Conservation (phyloP, 2,329 filamentous ascomycete species). For the Penicillium sp. region DNA sequence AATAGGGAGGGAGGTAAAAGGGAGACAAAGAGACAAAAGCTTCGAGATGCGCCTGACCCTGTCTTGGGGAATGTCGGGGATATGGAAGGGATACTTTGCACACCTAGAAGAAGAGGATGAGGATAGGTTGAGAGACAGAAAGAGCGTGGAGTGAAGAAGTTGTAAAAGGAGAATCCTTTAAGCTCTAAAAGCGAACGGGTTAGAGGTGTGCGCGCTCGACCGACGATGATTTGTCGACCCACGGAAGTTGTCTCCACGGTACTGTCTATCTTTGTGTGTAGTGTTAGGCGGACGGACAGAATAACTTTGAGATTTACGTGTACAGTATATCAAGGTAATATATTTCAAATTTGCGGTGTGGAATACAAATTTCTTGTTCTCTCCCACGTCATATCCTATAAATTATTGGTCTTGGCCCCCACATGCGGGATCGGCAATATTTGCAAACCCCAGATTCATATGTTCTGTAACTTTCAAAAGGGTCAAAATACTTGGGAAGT, state of each 20-base stretch:
- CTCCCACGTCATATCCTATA: background rate
- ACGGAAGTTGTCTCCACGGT: conserved; percentile 5
- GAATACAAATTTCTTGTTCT: background rate
- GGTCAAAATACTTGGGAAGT: no score
- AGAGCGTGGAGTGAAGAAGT: background rate
- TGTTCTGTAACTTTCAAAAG: background rate
- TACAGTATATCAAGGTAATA: no score
- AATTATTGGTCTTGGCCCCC: background rate
- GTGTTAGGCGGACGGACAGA: no score
- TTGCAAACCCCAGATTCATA: background rate
- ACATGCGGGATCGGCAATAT: conserved; percentile 1
- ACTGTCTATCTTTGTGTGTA: no score
- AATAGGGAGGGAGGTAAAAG: conserved; percentile 1
- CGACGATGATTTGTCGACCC: conserved; percentile 26
- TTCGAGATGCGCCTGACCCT: conserved; percentile 12
- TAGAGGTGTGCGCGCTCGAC: conserved; percentile 17
- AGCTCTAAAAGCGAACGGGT: conserved; percentile 6
- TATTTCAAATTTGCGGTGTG: conserved; percentile 1
- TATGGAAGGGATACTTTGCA: conserved; percentile 1
- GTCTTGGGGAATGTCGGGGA: conserved; percentile 10
- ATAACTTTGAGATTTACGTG: no score
- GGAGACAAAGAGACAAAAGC: conserved; percentile 6
- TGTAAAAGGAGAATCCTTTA: background rate
- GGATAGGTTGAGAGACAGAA: background rate
- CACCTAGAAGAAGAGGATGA: background rate